Conservation (phyloP, 2,329 filamentous ascomycete species). For the Dissoconium aciculare region DNA sequence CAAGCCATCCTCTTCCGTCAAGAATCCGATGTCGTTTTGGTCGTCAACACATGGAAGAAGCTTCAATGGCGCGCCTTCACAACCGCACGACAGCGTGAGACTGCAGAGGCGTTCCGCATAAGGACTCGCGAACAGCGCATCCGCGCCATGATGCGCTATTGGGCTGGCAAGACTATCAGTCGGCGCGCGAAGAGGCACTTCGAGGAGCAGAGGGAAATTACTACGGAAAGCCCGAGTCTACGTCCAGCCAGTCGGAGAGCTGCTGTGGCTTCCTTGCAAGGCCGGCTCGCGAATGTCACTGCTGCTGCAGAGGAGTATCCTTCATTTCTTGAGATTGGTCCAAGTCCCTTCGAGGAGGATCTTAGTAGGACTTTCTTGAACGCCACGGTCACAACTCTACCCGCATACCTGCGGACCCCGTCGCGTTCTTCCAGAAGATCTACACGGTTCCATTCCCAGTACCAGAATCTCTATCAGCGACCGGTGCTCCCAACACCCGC, state of each 20-base stretch:
- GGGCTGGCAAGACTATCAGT: conserved; percentile 33
- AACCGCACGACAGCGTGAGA: conserved; percentile 35
- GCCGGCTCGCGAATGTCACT: too few relatives aligned
- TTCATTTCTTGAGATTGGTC: too few relatives aligned
- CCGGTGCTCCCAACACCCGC: conserved; percentile 21
- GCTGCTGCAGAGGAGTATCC: too few relatives aligned
- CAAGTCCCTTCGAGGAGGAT: too few relatives aligned
- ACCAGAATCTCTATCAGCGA: too few relatives aligned
- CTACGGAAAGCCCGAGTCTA: conserved; percentile 20
- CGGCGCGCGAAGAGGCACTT: too few relatives aligned
- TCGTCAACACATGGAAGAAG: conserved; percentile 37
- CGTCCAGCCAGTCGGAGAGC: conserved; percentile 17
- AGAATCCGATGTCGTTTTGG: conserved; percentile 33
- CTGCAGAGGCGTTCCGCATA: conserved; percentile 37
- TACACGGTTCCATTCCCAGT: conserved; percentile 16
- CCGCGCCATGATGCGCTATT: conserved; percentile 40
- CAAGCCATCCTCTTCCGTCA: conserved; percentile 34
- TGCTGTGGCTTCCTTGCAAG: conserved; percentile 16
- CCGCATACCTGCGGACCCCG: conserved; percentile 33
- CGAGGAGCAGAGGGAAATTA: too few relatives aligned
- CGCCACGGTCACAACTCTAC: too few relatives aligned
- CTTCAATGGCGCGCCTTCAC: conserved; percentile 46
- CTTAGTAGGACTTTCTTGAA: too few relatives aligned
- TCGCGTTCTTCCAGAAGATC: conserved; percentile 18
- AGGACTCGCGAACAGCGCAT: conserved; percentile 41